These are phyloP conservation scores for Candida endomychidarum DNA, from an alignment of 805 yeast species.

Conservation along the genomic window DNA sequence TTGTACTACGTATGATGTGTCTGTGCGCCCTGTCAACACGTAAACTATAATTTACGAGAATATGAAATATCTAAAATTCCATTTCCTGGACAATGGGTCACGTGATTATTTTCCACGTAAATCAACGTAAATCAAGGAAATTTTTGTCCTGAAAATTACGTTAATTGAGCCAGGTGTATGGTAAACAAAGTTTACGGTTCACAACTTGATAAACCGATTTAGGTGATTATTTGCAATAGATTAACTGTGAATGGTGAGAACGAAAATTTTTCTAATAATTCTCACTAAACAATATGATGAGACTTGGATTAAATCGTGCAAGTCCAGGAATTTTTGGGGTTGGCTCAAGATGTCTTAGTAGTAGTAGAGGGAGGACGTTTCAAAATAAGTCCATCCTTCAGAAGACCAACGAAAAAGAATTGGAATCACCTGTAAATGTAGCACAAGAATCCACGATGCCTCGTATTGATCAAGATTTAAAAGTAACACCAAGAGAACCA, in stretches of 20 bases:
- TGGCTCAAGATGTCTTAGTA: not conserved
- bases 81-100: no score
- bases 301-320: not conserved
- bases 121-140: no score
- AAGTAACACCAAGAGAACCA: conserved; percentile 37
- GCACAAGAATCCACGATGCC: conserved; percentile 44
- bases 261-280: not conserved
- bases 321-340: not conserved
- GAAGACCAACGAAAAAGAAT: conserved; percentile 6
- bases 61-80: not conserved
- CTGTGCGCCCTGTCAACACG: conserved; percentile 3
- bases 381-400: conserved; percentile 6
- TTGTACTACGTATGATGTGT: not conserved
- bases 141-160: no score
- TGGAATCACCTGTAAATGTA: conserved; percentile 30
- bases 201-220: no score
- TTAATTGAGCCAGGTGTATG: no score
- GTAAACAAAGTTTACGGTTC: no score
- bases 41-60: conserved; percentile 3
- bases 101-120: no score
- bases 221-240: not conserved
- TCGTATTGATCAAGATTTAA: conserved; percentile 33
- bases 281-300: conserved; percentile 1
- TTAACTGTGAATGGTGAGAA: conserved; percentile 3
- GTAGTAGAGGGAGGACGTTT: not conserved